Percentiles rank a stretch among this genome's conserved stretches.
Evolutionary conservation across 768 basidiomycete genomes (phyloP).

Genomic region (Auriscalpium microsporum): DNA sequence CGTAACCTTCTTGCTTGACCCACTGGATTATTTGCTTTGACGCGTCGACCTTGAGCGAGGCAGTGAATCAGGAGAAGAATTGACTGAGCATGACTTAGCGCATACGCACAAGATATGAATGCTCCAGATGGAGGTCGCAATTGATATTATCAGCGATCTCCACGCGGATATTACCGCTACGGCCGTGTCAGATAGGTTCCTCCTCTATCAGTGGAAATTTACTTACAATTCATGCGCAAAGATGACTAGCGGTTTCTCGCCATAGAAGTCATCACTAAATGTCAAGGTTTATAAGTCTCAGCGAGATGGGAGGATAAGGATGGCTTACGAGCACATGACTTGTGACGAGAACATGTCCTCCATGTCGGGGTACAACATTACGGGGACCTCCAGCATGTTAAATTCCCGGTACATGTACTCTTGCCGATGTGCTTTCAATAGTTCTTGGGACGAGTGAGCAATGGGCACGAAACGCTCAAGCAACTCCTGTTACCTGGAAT

Average conservation of each 20-base stretch:
- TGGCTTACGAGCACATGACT: slow-evolving; percentile 79
- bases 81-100: neutral
- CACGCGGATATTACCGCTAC: slow-evolving; percentile 79
- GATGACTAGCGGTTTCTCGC: slow-evolving; percentile 69
- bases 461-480: neutral
- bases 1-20: slow-evolving; percentile 58
- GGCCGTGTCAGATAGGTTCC: neutral
- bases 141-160: slow-evolving; percentile 68
- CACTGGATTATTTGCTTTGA: slow-evolving; percentile 74
- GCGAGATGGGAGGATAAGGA: neutral
- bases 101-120: slow-evolving; percentile 68
- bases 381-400: slow-evolving; percentile 73
- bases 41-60: slow-evolving; percentile 65
- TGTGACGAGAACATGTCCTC: slow-evolving; percentile 73
- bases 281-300: neutral
- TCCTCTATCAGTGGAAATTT: neutral
- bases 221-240: slow-evolving; percentile 94
- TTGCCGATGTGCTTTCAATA: slow-evolving; percentile 85
- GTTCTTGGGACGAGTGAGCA: slow-evolving; percentile 35
- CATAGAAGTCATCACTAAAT: slow-evolving; percentile 65
- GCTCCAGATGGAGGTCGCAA: slow-evolving; percentile 69
- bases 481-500: slow-evolving; percentile 45
- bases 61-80: neutral
- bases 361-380: slow-evolving; percentile 49
- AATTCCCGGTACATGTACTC: slow-evolving; percentile 70